Evolutionary conservation across 805 yeast species (phyloP), one percentile per base, ranked within the genome.

Genomic region (Kregervanrija delftensis): DNA sequence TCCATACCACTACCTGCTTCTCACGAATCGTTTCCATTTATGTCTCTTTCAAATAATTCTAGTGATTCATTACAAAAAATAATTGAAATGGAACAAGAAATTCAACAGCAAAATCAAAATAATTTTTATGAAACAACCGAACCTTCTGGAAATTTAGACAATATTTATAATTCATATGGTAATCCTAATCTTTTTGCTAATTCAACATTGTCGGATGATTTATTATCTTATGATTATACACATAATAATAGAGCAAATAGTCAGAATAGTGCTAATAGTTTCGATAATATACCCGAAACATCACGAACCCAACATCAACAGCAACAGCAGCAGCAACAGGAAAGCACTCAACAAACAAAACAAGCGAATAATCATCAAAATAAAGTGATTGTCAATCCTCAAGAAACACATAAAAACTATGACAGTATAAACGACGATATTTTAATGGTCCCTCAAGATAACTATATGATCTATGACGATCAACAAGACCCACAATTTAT

Each of bases 361-460:
- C 17, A 11, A 16, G 10, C 36, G 3, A 41, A 12, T 11, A 22
- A 8, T 31, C 38, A 14, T 6, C 28, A 22, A 22, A 11, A 30
- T 22, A 38, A 11, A 6, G 22, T 11, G 8, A 30, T 43, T 8
- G 39, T 34, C 15, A 35, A 46, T 35, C 43, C 43, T 11, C 37
- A 37, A 11, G 28, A 9, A 15, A 45, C 37, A 13, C 37, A 41
- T 32, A n/a, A 33, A 9, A 31, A 34, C n/a, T 28, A 46, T 14
- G 39, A 41, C 12, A 30, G 15, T 11, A 12, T 41, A 17, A 36
- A 45, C 6, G 59, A 55, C 39, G 65, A 59, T 36, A 59, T 61
- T 32, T 39, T 60, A 45, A 45, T 63, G 43, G 51, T 63, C 17
- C 60, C 65, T 4, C 65, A 63, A 46, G 65, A 63, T 44, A 50